phyloP scores from a whole-genome alignment of 140 eudicot genomes.

The Stevia rebaudiana region DNA sequence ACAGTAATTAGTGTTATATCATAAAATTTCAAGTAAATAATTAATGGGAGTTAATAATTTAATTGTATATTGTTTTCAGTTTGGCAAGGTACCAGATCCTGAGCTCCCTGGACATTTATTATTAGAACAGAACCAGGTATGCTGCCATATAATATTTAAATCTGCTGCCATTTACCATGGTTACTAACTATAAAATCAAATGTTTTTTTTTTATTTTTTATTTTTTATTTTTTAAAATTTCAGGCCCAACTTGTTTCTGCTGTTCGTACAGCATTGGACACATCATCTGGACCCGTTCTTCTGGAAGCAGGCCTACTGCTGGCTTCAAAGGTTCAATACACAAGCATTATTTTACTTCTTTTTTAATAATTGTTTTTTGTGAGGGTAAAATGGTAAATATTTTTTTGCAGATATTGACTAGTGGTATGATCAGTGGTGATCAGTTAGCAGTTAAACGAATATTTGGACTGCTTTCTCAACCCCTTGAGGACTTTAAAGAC shows the following conservation, averaged over 20 bases:
- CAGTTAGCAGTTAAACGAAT: conserved; percentile 82
- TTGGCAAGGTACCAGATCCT: conserved; percentile 73
- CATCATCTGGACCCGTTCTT: conserved; percentile 76
- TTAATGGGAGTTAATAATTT: neutral
- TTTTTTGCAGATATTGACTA: conserved; percentile 70
- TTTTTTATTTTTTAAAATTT: neutral
- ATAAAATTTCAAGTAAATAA: neutral
- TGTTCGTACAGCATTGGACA: conserved; percentile 81
- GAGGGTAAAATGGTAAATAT: conserved; percentile 17
- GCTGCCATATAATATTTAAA: neutral
- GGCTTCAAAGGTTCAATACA: conserved; percentile 73
- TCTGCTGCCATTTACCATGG: neutral
- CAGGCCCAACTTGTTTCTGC: conserved; percentile 98
- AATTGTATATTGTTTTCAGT: conserved; percentile 42
- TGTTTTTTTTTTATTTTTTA: too few relatives aligned
- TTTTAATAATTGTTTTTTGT: conserved; percentile 10
- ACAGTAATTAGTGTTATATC: neutral
- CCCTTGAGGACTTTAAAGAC: conserved; percentile 81
- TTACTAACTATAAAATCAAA: neutral
- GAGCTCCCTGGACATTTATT: conserved; percentile 88
- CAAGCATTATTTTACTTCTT: neutral
- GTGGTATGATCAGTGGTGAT: conserved; percentile 87
- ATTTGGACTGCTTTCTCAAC: conserved; percentile 83
- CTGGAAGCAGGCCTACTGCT: conserved; percentile 94
- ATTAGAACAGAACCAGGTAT: conserved; percentile 92